Conservation (phyloP, 2,329 filamentous ascomycete species). For the Dactylonectria macrodidyma region DNA sequence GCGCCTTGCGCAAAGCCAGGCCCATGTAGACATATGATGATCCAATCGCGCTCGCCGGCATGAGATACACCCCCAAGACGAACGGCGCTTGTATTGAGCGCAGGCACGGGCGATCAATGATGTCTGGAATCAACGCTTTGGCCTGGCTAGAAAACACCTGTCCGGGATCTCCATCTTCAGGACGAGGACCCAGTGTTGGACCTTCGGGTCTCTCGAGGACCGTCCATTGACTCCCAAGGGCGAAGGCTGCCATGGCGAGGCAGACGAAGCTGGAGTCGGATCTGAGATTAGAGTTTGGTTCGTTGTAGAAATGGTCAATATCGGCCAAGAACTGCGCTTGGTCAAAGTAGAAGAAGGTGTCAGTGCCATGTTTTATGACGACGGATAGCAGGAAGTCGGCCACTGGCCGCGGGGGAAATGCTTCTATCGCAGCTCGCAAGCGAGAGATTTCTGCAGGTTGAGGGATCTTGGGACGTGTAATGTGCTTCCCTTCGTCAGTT, state of each 20-base stretch:
- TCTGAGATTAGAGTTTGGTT: slow-evolving; percentile 37
- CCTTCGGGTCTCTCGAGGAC: slow-evolving; percentile 46
- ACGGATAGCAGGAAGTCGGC: slow-evolving; percentile 50
- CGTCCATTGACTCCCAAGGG: slow-evolving; percentile 54
- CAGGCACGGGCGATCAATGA: slow-evolving; percentile 52
- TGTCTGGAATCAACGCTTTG: slow-evolving; percentile 49
- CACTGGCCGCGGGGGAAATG: slow-evolving; percentile 46
- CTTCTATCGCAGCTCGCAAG: slow-evolving; percentile 40
- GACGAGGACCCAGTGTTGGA: background rate
- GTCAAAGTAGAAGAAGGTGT: slow-evolving; percentile 51
- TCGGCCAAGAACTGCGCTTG: slow-evolving; percentile 45
- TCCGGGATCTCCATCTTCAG: slow-evolving; percentile 46
- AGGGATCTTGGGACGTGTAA: slow-evolving; percentile 29
- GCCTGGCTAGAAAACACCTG: slow-evolving; percentile 50
- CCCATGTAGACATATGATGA: slow-evolving; percentile 53
- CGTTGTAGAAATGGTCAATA: slow-evolving; percentile 46
- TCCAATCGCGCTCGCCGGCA: slow-evolving; percentile 53
- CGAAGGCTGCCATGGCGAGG: slow-evolving; percentile 46
- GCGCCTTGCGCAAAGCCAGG: slow-evolving; percentile 47
- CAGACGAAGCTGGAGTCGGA: slow-evolving; percentile 47
- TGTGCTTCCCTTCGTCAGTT: slow-evolving; percentile 19
- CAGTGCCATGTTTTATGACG: slow-evolving; percentile 47
- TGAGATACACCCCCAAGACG: slow-evolving; percentile 53
- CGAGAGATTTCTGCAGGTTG: slow-evolving; percentile 39
- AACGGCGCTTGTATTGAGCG: slow-evolving; percentile 52